Evolutionary conservation across 2,329 filamentous ascomycete species (phyloP).

Genomic region (Tolypocladium pustulatum): DNA sequence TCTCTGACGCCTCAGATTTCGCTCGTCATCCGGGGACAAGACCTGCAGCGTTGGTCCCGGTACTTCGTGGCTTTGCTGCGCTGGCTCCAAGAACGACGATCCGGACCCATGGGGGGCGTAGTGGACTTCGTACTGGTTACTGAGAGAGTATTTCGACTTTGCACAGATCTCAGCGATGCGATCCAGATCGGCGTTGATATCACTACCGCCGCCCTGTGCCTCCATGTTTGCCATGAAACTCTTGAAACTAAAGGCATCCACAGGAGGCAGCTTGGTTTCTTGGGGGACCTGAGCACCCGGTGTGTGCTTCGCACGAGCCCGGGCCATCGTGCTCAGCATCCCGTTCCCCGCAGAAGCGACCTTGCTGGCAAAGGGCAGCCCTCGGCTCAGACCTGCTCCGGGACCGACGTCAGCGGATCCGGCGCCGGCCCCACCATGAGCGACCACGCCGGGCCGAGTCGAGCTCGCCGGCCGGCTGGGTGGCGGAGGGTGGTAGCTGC

Average conservation of each 20-base stretch:
- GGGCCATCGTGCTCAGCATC: constrained; percentile 31
- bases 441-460: constrained; percentile 15
- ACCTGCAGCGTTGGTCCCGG: constrained; percentile 46
- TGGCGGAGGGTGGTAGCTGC: constrained; percentile 46
- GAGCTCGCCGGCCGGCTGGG: constrained; percentile 20
- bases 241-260: constrained; percentile 56
- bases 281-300: constrained; percentile 13
- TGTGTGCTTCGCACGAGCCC: constrained; percentile 28
- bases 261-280: constrained; percentile 42
- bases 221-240: constrained; percentile 50
- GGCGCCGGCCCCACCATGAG: constrained; percentile 16
- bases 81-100: constrained; percentile 29
- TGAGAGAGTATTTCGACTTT: constrained; percentile 52
- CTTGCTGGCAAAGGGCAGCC: constrained; percentile 21
- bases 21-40: constrained; percentile 47
- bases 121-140: constrained; percentile 58
- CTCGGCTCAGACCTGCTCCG: constrained; percentile 16
- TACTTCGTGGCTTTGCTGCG: constrained; percentile 18
- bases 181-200: constrained; percentile 49
- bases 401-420: constrained; percentile 17
- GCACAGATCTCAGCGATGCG: constrained; percentile 59
- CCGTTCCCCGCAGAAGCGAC: constrained; percentile 24
- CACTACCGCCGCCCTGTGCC: constrained; percentile 26
- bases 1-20: constrained; percentile 23
- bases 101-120: constrained; percentile 52